Evolutionary conservation across 257 asterid species (phyloP), one percentile per base, ranked within the genome.

Genomic region (Schizonepeta tenuifolia): DNA sequence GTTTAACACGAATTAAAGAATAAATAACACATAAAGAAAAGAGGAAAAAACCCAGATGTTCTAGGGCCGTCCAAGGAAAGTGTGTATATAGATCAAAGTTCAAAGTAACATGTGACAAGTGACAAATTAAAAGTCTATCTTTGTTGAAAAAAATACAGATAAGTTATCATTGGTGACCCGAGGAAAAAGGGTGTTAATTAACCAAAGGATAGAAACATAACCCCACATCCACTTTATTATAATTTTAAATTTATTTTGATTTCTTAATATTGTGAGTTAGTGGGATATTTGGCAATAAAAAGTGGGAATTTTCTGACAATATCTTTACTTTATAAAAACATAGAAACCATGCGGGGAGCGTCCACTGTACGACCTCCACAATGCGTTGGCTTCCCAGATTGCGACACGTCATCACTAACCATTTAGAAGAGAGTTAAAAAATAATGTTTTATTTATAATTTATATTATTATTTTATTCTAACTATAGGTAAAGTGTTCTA

Each of bases 21-120:
- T n/a, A n/a, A 15, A 15, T 14, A 14, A 47, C n/a, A n/a, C n/a
- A n/a, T n/a, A n/a, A 24, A 15, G n/a, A n/a, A n/a, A n/a, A n/a
- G n/a, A n/a, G n/a, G n/a, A 7, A 50, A 50, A 7, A 57, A 13
- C 11, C 4, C 17, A 55, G 22, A 9, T 9, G 18, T 22, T 17
- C 28, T n/a, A n/a, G n/a, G n/a, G n/a, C n/a, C n/a, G n/a, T n/a
- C n/a, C n/a, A n/a, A n/a, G n/a, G n/a, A n/a, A n/a, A n/a, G n/a
- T n/a, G n/a, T n/a, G n/a, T n/a, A n/a, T n/a, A n/a, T n/a, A n/a
- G n/a, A n/a, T n/a, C n/a, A n/a, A n/a, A n/a, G n/a, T n/a, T 33
- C 81, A 72, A 75, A 75, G 64, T 14, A n/a, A 40, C 22, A 54
- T 74, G 81, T 67, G 59, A 64, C 24, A 69, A 75, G 75, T 72